Percentiles rank a stretch among this genome's conserved stretches.
Conservation (phyloP, 768 basidiomycete species). For the Suillus discolor region DNA sequence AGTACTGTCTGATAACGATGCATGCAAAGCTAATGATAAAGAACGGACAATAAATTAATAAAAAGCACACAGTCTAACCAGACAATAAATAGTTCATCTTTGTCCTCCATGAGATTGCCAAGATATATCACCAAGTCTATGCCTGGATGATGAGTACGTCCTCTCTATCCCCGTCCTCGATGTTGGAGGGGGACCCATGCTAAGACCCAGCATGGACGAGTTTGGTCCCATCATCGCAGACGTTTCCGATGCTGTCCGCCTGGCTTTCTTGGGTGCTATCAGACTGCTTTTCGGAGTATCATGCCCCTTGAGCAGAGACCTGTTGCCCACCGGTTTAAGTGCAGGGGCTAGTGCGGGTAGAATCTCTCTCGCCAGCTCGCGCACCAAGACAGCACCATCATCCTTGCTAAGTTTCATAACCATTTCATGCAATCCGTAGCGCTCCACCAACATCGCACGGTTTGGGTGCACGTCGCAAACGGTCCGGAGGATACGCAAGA, state of each 20-base stretch:
- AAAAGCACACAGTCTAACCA: constrained; percentile 3
- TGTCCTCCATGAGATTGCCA: constrained; percentile 45
- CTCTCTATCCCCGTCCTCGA: constrained; percentile 37
- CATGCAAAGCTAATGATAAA: constrained; percentile 17
- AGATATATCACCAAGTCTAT: constrained; percentile 62
- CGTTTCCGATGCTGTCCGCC: constrained; percentile 74
- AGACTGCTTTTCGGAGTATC: constrained; percentile 41
- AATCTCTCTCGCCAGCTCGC: constrained; percentile 87
- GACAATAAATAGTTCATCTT: constrained; percentile 22
- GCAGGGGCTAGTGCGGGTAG: constrained; percentile 76
- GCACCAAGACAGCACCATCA: constrained; percentile 89
- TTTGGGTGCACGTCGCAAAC: constrained; percentile 93
- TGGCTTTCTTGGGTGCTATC: constrained; percentile 65
- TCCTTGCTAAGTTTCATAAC: constrained; percentile 80
- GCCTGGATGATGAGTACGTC: constrained; percentile 45
- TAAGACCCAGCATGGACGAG: constrained; percentile 21
- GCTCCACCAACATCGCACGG: constrained; percentile 76
- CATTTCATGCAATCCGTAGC: constrained; percentile 78
- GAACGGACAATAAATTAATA: constrained; percentile 22
- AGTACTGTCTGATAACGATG: constrained; percentile 29
- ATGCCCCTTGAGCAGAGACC: constrained; percentile 30
- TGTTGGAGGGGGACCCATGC: constrained; percentile 14
- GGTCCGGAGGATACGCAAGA: constrained; percentile 80
- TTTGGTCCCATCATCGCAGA: constrained; percentile 36
- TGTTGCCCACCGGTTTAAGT: constrained; percentile 52